phyloP scores from a whole-genome alignment of 139 green algal genomes.

The Chlorella sp. region DNA sequence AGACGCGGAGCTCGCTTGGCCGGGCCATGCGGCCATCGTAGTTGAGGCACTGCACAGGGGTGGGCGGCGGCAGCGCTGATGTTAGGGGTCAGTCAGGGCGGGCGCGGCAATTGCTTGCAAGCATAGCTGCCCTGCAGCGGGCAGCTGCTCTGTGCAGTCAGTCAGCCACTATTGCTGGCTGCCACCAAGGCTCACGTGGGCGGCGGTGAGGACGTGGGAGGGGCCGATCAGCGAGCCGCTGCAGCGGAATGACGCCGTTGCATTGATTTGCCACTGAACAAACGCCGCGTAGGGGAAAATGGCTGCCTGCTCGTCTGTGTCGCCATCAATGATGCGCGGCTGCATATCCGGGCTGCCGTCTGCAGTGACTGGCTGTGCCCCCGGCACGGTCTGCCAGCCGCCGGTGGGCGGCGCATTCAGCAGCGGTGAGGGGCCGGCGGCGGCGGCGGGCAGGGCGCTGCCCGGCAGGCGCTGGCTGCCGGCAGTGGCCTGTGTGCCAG shows the following conservation, averaged over 20 bases:
- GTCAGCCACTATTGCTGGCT: not conserved
- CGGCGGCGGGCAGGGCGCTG: not conserved
- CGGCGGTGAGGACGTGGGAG: not conserved
- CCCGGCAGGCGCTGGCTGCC: not conserved
- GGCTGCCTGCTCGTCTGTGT: not conserved
- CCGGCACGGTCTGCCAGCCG: not conserved
- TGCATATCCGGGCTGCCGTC: not conserved
- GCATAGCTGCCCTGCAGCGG: too few relatives aligned
- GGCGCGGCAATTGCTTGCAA: too few relatives aligned
- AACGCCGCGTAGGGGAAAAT: not conserved
- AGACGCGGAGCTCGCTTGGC: not conserved
- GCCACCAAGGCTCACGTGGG: not conserved
- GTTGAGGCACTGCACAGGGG: not conserved
- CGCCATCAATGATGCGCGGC: not conserved
- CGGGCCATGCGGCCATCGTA: not conserved
- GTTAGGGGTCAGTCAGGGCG: too few relatives aligned
- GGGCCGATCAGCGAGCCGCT: not conserved
- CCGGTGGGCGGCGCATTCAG: not conserved
- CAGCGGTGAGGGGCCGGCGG: not conserved
- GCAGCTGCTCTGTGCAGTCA: too few relatives aligned
- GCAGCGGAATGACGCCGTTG: not conserved
- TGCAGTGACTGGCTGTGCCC: not conserved
- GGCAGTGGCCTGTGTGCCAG: too few relatives aligned
- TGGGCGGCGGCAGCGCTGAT: too few relatives aligned
- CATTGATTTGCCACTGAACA: not conserved